phyloP scores from a whole-genome alignment of 495 filamentous ascomycete species.

The Penicillium paxilli region DNA sequence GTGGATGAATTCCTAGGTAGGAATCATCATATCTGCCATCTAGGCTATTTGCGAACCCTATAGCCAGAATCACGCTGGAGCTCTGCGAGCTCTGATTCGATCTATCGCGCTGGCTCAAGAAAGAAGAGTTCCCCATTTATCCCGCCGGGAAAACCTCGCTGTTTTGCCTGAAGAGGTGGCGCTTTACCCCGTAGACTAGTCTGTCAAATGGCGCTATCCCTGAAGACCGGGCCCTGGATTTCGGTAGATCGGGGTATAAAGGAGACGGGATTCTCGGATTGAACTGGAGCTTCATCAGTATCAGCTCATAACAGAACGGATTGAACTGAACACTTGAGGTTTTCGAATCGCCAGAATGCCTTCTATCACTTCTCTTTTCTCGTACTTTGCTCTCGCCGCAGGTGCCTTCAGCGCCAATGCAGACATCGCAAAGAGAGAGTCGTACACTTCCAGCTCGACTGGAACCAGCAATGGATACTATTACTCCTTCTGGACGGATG shows the following conservation, averaged over 20 bases:
- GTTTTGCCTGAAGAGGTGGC: not conserved
- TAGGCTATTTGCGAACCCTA: too few species aligned
- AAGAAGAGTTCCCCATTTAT: not conserved
- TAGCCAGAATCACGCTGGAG: too few species aligned
- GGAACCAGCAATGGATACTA: slow-evolving; percentile 60
- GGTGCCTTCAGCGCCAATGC: not conserved
- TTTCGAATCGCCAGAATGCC: not conserved
- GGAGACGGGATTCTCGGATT: too few species aligned
- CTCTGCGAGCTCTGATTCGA: too few species aligned
- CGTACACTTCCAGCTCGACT: slow-evolving; percentile 24
- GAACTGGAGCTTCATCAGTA: too few species aligned
- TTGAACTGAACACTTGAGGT: too few species aligned
- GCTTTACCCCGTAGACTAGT: not conserved
- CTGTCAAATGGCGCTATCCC: not conserved
- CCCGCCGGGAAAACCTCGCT: not conserved
- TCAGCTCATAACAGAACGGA: too few species aligned
- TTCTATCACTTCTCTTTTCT: not conserved
- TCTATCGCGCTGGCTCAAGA: not conserved
- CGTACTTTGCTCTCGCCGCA: not conserved
- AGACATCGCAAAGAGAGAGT: not conserved
- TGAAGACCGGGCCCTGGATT: not conserved
- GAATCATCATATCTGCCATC: too few species aligned
- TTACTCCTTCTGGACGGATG: slow-evolving; percentile 65
- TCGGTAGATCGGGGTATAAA: not conserved
- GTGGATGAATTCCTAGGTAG: not conserved